A percentile compares a stretch with the other conserved stretches of the same genome.
Evolutionary conservation across 2,329 filamentous ascomycete species (phyloP).

Genomic region (Scedosporium boydii): DNA sequence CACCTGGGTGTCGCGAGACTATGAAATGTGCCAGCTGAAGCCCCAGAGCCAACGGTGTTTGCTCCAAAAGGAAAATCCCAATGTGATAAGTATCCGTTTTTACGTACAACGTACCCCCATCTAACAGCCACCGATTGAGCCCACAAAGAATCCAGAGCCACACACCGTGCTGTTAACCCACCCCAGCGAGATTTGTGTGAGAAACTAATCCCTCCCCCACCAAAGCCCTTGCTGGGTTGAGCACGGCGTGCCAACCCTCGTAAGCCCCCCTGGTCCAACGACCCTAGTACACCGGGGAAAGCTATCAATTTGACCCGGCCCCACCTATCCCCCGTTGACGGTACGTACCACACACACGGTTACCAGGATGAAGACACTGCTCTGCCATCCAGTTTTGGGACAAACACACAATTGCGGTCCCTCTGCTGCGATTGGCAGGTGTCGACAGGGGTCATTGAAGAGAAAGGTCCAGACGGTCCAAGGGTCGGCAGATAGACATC

Average conservation of each 20-base stretch:
- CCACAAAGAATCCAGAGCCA: not conserved
- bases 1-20: not conserved
- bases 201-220: not conserved
- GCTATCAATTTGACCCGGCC: not conserved
- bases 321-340: not conserved
- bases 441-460: not conserved
- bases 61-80: not conserved
- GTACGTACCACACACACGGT: not conserved
- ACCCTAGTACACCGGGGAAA: not conserved
- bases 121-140: not conserved
- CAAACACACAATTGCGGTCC: not conserved
- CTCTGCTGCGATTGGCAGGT: not conserved
- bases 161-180: not conserved
- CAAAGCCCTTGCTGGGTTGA: not conserved
- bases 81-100: not conserved
- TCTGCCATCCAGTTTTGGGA: not conserved
- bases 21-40: not conserved
- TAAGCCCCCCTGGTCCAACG: not conserved
- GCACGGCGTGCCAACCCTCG: not conserved
- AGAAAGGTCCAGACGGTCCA: not conserved
- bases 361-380: not conserved
- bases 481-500: not conserved
- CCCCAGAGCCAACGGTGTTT: not conserved
- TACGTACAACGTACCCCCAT: slow-evolving; percentile 1
- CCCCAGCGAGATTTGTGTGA: not conserved